Evolutionary conservation across 2,329 filamentous ascomycete genomes (phyloP), one percentile per base, ranked within the genome.

Genomic region (Botrytis galanthina): DNA sequence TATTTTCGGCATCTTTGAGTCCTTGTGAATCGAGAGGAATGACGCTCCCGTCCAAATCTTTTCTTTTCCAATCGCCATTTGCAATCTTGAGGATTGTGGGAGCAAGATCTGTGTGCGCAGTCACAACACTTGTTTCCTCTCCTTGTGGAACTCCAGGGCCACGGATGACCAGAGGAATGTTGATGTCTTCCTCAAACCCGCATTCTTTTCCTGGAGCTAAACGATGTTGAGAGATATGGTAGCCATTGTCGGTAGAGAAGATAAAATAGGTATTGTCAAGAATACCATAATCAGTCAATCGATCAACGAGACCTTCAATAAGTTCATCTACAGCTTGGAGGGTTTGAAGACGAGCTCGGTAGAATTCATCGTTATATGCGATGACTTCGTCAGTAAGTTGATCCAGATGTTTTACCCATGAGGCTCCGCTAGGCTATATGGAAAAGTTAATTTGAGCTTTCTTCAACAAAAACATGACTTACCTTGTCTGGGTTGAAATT

Each of bases 401-500:
- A 0, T 82, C 79, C 8, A 87, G 82, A 4, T 81, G 77, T 3
- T 80, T 79, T 20, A 88, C 80, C 85, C 86, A 88, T 59, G 81
- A 84, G n/a, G 84, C 86, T 12, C 85, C 84, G 26, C 82, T 82
- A 6, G 84, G 82, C 76, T 82, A 75, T 74, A 37, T 60, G n/a
- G 46, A 29, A 18, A 22, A 9, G n/a, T 73, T 60, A 73, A 32
- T 14, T 64, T 57, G 20, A 62, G 7, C 26, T n/a, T 12, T 35
- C 14, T 26, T 6, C 5, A 10, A 35, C 35, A 71, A 57, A n/a
- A 4, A 39, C 22, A 39, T n/a, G 72, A 78, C 82, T 54, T 80
- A 87, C 87, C 75, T 83, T 82, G 4, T 88, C 85, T 0, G 91
- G 90, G 76, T 94, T 93, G 81, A 93, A 93, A 79, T 89, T 88